Conservation (phyloP, 768 basidiomycete species). For the Erythrobasidium yunnanense region DNA sequence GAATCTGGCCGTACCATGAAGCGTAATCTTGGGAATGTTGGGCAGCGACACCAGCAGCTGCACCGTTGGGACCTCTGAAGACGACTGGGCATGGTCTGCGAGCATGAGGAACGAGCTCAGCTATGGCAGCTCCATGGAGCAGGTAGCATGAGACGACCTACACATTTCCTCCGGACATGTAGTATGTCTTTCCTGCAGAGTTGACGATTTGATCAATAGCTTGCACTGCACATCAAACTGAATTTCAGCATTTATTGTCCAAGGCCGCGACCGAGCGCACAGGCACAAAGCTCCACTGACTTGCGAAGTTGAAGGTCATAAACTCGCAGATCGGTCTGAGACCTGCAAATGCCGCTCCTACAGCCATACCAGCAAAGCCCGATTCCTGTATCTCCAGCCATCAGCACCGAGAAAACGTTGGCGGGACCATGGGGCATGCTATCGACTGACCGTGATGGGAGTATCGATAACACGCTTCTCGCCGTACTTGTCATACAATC, state of each 20-base stretch:
- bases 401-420: not conserved
- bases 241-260: not conserved
- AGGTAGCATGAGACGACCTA: not conserved
- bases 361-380: slow-evolving; percentile 94
- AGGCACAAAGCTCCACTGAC: slow-evolving; percentile 41
- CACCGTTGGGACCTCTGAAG: slow-evolving; percentile 98
- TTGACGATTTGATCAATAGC: slow-evolving; percentile 99
- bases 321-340: slow-evolving; percentile 96
- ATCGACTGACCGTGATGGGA: slow-evolving; percentile 51
- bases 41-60: slow-evolving; percentile 88
- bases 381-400: slow-evolving; percentile 50
- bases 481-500: slow-evolving; percentile 96
- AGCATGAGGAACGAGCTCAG: not conserved
- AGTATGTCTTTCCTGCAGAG: slow-evolving; percentile 99
- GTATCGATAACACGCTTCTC: slow-evolving; percentile 97
- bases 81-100: slow-evolving; percentile 80
- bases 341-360: slow-evolving; percentile 86
- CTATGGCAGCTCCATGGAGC: not conserved
- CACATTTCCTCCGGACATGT: slow-evolving; percentile 99
- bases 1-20: slow-evolving; percentile 65
- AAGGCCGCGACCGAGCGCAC: not conserved
- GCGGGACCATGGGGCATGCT: not conserved
- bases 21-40: slow-evolving; percentile 98
- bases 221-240: slow-evolving; percentile 39
- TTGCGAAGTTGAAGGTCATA: slow-evolving; percentile 99